Conservation (phyloP, 208 protist species). For the Wallacemonas sp. region DNA sequence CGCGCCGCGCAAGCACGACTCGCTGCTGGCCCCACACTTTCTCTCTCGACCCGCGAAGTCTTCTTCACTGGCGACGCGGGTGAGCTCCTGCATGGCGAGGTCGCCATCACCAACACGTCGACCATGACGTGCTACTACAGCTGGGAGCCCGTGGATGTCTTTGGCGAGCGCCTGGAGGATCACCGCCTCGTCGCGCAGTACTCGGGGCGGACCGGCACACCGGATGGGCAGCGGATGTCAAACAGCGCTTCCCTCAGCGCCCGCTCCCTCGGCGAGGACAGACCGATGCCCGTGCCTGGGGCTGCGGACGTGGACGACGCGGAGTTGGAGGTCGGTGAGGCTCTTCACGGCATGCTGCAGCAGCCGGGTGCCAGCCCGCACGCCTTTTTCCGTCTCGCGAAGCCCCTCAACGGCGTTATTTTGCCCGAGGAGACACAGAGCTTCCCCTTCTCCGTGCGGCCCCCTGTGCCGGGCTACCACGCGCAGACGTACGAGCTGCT, state of each 20-base stretch:
- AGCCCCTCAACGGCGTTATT: conserved; percentile 70
- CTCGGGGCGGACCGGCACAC: background rate
- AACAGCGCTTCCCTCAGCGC: background rate
- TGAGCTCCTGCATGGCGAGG: conserved; percentile 58
- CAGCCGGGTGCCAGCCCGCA: conserved; percentile 24
- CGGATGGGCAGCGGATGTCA: background rate
- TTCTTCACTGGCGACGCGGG: conserved; percentile 49
- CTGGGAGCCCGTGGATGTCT: conserved; percentile 49
- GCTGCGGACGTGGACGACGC: background rate
- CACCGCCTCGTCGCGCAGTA: conserved; percentile 1
- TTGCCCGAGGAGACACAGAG: conserved; percentile 51
- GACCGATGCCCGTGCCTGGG: background rate
- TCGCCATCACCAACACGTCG: conserved; percentile 61
- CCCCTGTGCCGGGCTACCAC: conserved; percentile 48
- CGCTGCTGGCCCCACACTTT: conserved; percentile 28
- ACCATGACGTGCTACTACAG: conserved; percentile 84
- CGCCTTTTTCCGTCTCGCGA: conserved; percentile 65
- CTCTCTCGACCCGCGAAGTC: conserved; percentile 60
- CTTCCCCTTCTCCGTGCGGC: conserved; percentile 75
- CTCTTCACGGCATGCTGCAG: conserved; percentile 41
- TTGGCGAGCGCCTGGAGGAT: conserved; percentile 29
- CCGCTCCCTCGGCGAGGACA: no score
- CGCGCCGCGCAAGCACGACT: background rate
- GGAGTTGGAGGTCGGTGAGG: background rate
- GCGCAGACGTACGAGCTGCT: conserved; percentile 77